phyloP scores from a whole-genome alignment of 139 green algal genomes.

The Protoeuglena noctilucae region DNA sequence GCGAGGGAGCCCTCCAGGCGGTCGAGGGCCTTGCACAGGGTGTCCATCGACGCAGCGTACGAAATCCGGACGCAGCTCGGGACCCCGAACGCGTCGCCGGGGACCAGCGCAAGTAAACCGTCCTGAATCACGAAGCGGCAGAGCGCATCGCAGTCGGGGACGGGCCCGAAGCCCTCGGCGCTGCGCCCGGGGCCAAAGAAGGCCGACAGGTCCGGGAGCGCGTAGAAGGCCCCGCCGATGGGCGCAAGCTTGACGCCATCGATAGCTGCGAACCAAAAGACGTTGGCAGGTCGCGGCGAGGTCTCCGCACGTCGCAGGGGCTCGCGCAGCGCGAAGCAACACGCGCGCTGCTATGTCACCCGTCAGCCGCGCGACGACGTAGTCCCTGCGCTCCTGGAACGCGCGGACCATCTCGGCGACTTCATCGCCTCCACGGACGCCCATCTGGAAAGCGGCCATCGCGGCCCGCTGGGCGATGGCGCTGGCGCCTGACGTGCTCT shows the following conservation, averaged over 20 bases:
- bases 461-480: constrained; percentile 73
- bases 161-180: constrained; percentile 45
- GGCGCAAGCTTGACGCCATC: constrained; percentile 44
- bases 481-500: constrained; percentile 66
- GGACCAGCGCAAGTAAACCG: neutral
- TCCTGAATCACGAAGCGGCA: constrained; percentile 53
- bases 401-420: constrained; percentile 64
- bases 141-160: constrained; percentile 67
- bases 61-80: neutral
- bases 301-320: too few species aligned
- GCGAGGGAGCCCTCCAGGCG: neutral
- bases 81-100: neutral
- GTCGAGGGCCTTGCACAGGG: neutral
- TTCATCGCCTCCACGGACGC: constrained; percentile 42
- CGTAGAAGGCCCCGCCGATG: constrained; percentile 85
- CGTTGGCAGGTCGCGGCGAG: too few species aligned
- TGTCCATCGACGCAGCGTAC: neutral
- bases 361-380: constrained; percentile 41
- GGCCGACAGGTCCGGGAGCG: constrained; percentile 65
- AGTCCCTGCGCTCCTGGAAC: constrained; percentile 60
- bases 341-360: too few species aligned
- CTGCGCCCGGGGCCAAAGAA: constrained; percentile 48
- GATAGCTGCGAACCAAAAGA: too few species aligned
- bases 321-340: too few species aligned
- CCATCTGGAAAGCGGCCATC: constrained; percentile 71